Base-by-base conservation (phyloP, 352 stramenopile genomes). In the Globisporangium acanthophoron region DNA sequence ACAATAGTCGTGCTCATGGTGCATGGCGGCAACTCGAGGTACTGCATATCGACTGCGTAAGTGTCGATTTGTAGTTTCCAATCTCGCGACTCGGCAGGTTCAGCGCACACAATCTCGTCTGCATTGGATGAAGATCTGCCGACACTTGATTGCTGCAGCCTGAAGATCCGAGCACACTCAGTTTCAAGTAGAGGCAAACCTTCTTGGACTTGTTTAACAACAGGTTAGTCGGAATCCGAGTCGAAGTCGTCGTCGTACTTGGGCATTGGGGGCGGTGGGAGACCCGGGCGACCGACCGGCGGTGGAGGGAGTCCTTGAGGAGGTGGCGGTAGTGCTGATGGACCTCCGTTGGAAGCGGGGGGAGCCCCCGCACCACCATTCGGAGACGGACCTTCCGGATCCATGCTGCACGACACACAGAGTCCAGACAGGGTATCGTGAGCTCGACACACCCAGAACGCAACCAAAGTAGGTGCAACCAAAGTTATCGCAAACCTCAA, bases 351-450 rank as follows among this genome's bases (percentile, higher is more conserved):
- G 4, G 58, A 44, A 20, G 58, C 46, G 15, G 31, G 24, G 54
- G 71, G 35, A 18, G 59, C 37, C 43, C 53, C 20, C 50, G 55
- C 31, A 21, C 46, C 66, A 24, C 62, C 68, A 58, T 90, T 90
- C 16, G 80, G 79, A 37, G 80, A 91, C n/a, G 78, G 79, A 11
- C 80, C 76, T 61, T 93, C 78, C 0, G 80, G 80, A 56, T 93
- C 80, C 80, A 93, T 91, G 45, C 81, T 93, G 37, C 20, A 61
- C 44, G 35, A 33, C 45, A 44, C 11, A n/a, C 21, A 21, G 56
- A 9, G 8, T 35, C 8, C 31, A 9, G 31, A 56, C 5, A 49
- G 6, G 31, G 5, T 2, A 13, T 41, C 35, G 54, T 15, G 15
- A 61, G 18, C 46, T 27, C 20, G 18, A 35, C 13, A 3, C 35